Base-by-base conservation (phyloP, 306 rosid genomes). In the Gastrolobium bilobum region DNA sequence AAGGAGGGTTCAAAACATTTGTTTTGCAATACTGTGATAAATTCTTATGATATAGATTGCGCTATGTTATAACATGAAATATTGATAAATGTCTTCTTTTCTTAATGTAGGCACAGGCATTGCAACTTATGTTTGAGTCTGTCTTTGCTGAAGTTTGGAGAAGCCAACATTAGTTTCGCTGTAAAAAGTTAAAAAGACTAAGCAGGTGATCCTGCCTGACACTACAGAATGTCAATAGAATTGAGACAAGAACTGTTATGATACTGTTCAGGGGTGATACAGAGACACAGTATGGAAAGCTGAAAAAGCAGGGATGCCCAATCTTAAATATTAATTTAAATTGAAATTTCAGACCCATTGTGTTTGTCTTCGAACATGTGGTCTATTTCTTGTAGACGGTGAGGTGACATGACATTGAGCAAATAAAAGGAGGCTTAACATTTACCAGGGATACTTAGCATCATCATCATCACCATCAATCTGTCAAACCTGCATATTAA, bases 1-100 rank as follows among this genome's bases (percentile, higher is more conserved):
- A 38, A 75, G 89, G 90, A 83, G 83, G 76, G 15, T 73, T 89
- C 76, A 46, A 71, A 84, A 70, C 39, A 47, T 81, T 71, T 79
- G 73, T 73, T 48, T 75, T 82, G 30, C 82, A 69, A 33, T 75
- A 63, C 46, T 70, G 68, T 70, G 68, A 82, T 79, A 48, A 68
- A 5, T 46, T 78, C 20, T 14, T 59, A 47, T 65, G 70, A 52
- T 60, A 64, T 48, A 31, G 37, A 71, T n/a, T 69, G 54, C 69
- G 38, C 44, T 46, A 37, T 76, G 40, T 53, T 70, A 11, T 58
- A 33, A 30, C 66, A 61, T 85, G 67, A 69, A 63, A 42, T 76
- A 73, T 30, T 90, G 86, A 89, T 79, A 26, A 34, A 39, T 66
- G 31, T 59, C 26, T 76, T 44, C 0, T 42, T 71, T 39, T 54